Evolutionary conservation across 2,329 filamentous ascomycete genomes (phyloP).

Genomic region (Hirsutella minnesotensis): DNA sequence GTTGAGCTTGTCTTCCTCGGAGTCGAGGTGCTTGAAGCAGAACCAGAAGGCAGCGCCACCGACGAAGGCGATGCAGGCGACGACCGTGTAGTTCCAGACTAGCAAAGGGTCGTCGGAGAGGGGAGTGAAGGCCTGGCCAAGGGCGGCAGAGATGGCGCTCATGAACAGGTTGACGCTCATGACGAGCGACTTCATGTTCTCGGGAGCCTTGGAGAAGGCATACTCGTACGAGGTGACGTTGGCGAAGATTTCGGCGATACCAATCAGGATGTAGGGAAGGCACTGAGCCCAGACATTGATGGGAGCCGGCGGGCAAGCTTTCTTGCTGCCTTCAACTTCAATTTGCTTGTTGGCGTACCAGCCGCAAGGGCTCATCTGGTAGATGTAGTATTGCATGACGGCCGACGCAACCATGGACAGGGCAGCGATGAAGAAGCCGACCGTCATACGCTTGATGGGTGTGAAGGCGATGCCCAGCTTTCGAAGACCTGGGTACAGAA

Average conservation of each 20-base stretch:
- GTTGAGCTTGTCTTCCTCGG: slow-evolving; percentile 58
- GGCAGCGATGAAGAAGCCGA: slow-evolving; percentile 55
- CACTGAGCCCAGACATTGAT: slow-evolving; percentile 55
- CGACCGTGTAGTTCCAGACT: slow-evolving; percentile 59
- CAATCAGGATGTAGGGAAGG: slow-evolving; percentile 38
- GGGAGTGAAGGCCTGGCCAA: slow-evolving; percentile 56
- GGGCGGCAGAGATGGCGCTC: slow-evolving; percentile 55
- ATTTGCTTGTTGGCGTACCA: slow-evolving; percentile 29
- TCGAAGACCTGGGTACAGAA: slow-evolving; percentile 58
- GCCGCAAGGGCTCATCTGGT: slow-evolving; percentile 50
- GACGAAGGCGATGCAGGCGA: slow-evolving; percentile 49
- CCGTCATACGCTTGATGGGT: slow-evolving; percentile 64
- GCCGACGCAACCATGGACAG: slow-evolving; percentile 47
- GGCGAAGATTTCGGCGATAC: slow-evolving; percentile 40
- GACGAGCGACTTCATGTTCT: slow-evolving; percentile 72
- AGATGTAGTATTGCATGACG: slow-evolving; percentile 51
- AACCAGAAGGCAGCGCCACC: slow-evolving; percentile 58
- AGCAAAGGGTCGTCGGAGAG: slow-evolving; percentile 53
- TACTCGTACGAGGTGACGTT: slow-evolving; percentile 57
- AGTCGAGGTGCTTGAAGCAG: slow-evolving; percentile 52
- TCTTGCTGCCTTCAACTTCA: slow-evolving; percentile 12
- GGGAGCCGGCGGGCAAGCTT: slow-evolving; percentile 39
- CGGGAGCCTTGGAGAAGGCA: slow-evolving; percentile 65
- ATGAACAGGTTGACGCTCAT: slow-evolving; percentile 58
- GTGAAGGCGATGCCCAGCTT: slow-evolving; percentile 53